Evolutionary conservation across 2,329 filamentous ascomycete species (phyloP).

Genomic region (Monosporascus cannonballus): DNA sequence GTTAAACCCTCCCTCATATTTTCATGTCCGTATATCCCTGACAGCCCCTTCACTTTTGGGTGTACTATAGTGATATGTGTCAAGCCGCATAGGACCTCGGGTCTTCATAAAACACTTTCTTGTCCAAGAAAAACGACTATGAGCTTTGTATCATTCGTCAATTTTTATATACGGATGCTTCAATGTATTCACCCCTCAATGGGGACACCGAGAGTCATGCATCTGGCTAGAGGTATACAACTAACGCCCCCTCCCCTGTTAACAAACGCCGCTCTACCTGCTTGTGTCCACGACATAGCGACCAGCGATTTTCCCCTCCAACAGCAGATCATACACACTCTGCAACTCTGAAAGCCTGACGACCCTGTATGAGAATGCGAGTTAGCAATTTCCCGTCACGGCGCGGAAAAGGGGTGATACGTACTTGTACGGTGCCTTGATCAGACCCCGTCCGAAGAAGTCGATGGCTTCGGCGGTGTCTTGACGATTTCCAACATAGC

Average conservation of each 20-base stretch:
- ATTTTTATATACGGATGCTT: background rate
- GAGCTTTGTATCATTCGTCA: background rate
- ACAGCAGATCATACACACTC: background rate
- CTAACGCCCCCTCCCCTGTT: background rate
- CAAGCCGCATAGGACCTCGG: no score
- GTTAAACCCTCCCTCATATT: no score
- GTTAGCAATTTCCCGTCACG: background rate
- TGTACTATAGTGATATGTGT: no score
- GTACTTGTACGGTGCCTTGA: constrained; percentile 78
- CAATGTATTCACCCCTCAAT: background rate
- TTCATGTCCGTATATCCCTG: no score
- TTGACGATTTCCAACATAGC: constrained; percentile 87
- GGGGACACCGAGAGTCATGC: background rate
- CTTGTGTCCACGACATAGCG: constrained; percentile 1
- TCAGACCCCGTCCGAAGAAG: constrained; percentile 77
- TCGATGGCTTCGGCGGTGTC: constrained; percentile 87
- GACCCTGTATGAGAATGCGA: background rate
- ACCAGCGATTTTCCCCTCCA: background rate
- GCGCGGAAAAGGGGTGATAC: background rate
- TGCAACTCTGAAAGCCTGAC: background rate
- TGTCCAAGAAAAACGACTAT: background rate
- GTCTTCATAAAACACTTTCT: no score
- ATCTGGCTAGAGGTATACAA: background rate
- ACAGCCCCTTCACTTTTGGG: no score
- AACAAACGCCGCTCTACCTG: background rate